Base-by-base conservation (phyloP, 352 stramenopile genomes). In the Globisporangium cystogenes region DNA sequence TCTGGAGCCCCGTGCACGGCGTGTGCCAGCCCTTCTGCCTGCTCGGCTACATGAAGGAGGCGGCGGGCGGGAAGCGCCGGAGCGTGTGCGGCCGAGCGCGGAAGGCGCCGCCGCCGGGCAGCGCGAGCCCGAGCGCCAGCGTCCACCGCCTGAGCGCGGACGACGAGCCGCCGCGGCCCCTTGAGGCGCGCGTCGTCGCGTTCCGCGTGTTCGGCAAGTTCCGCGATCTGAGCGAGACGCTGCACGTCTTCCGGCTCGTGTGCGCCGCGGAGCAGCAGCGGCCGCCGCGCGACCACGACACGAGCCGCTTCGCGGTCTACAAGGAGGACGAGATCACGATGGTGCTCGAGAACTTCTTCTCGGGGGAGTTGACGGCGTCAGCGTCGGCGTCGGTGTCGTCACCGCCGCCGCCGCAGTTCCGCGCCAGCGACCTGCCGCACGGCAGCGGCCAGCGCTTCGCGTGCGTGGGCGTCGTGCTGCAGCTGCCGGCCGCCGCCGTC, bases 321-420 rank as follows among this genome's bases (percentile, higher is more conserved):
- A 93, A 93, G 45, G 82, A 93, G 45, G 77, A 86, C 46, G 82
- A 90, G 35, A 86, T 93, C 65, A 86, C 77, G 3, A 87, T 93
- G 82, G 65, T 60, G 0, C 60, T 93, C 26, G 75, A 86, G 40
- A 93, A 90, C 51, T 86, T 63, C 59, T 74, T 80, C 35, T 52
- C 57, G n/a, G 60, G 51, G 0, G 33, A 39, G 5, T 3, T 12
- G 33, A 18, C 11, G 11, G 33, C 33, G 4, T 35, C 29, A 12
- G 8, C 8, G 8, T 10, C 29, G 7, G 11, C 29, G 11, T 49
- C 43, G 1, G 5, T 10, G 2, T 16, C 21, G 21, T 33, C 11
- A n/a, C 35, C 33, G 33, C 18, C 21, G 1, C 26, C 53, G 23
- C 67, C 68, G 16, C 76, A 88, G 42, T 87, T 82, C 50, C 60